Conservation (phyloP, 768 basidiomycete species). For the Tulasnella sp. region DNA sequence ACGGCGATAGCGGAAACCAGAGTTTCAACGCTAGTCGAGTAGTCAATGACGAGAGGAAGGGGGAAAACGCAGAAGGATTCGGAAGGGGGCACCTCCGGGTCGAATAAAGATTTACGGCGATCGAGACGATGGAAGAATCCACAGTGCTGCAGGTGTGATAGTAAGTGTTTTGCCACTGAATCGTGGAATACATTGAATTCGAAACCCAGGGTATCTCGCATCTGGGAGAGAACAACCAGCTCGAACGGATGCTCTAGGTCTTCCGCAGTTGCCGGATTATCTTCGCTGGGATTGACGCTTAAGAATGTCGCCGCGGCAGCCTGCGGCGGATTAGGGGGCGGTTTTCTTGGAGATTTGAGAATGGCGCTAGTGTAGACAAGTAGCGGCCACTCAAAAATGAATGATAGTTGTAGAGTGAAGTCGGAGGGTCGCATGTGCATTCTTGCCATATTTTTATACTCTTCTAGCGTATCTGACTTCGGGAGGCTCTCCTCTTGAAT, state of each 20-base stretch:
- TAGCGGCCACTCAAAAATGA: constrained; percentile 66
- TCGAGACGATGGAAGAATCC: constrained; percentile 58
- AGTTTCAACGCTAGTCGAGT: constrained; percentile 66
- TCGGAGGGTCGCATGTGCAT: background rate
- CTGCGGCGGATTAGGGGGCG: constrained; percentile 18
- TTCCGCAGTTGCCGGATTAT: constrained; percentile 28
- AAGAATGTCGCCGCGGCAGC: constrained; percentile 30
- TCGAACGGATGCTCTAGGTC: constrained; percentile 50
- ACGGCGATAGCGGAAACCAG: constrained; percentile 68
- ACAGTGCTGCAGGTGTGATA: constrained; percentile 57
- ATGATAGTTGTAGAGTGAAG: constrained; percentile 37
- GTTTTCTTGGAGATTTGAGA: constrained; percentile 44
- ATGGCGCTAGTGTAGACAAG: constrained; percentile 59
- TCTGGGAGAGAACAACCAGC: constrained; percentile 52
- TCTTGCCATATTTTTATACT: constrained; percentile 39
- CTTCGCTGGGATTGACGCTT: constrained; percentile 41
- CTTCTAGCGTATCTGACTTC: constrained; percentile 47
- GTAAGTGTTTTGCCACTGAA: constrained; percentile 47
- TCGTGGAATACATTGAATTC: constrained; percentile 58
- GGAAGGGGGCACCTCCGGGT: constrained; percentile 36
- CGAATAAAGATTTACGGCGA: constrained; percentile 37
- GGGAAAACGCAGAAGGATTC: constrained; percentile 55
- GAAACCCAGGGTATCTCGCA: constrained; percentile 56
- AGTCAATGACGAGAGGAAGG: constrained; percentile 65
- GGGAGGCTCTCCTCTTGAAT: constrained; percentile 44